Evolutionary conservation across 192 early-diverging fungal genomes (phyloP).

Genomic region (Irineochytrium annulatum): DNA sequence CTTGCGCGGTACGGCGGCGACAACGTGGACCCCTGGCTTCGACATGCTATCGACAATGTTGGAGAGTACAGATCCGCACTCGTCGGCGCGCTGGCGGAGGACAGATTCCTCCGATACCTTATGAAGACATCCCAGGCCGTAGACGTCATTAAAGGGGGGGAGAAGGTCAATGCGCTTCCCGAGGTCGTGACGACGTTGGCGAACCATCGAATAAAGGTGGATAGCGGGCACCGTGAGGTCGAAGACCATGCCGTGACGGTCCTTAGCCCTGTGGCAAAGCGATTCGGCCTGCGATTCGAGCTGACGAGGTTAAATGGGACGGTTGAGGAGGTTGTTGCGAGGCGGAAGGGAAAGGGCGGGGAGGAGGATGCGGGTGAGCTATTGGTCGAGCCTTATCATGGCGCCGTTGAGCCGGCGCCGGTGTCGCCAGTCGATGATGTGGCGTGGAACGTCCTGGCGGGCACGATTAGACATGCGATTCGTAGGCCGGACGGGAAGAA

Average conservation of each 20-base stretch:
- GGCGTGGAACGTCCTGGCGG: slow-evolving; percentile 31
- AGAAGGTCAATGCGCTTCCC: slow-evolving; percentile 45
- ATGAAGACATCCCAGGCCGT: slow-evolving; percentile 41
- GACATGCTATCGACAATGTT: slow-evolving; percentile 13
- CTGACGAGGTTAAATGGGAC: neutral
- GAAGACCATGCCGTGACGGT: slow-evolving; percentile 8
- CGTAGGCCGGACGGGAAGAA: neutral
- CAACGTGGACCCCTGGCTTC: slow-evolving; percentile 16
- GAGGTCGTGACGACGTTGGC: slow-evolving; percentile 22
- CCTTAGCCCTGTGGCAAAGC: slow-evolving; percentile 14
- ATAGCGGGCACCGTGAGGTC: slow-evolving; percentile 7
- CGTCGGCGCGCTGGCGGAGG: slow-evolving; percentile 7
- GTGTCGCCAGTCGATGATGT: slow-evolving; percentile 8
- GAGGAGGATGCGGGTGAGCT: slow-evolving; percentile 7
- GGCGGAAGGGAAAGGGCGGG: neutral
- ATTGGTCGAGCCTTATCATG: slow-evolving; percentile 3
- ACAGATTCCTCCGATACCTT: neutral
- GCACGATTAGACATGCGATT: slow-evolving; percentile 32
- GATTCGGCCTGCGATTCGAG: neutral
- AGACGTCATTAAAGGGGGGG: slow-evolving; percentile 42
- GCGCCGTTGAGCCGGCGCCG: slow-evolving; percentile 31
- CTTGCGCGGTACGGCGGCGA: slow-evolving; percentile 15
- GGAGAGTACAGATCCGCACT: slow-evolving; percentile 9
- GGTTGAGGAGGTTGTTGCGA: neutral
- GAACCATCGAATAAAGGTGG: slow-evolving; percentile 39